Base-by-base conservation (phyloP, 1,284 basidiomycete genomes). In the Agroathelia rolfsii region DNA sequence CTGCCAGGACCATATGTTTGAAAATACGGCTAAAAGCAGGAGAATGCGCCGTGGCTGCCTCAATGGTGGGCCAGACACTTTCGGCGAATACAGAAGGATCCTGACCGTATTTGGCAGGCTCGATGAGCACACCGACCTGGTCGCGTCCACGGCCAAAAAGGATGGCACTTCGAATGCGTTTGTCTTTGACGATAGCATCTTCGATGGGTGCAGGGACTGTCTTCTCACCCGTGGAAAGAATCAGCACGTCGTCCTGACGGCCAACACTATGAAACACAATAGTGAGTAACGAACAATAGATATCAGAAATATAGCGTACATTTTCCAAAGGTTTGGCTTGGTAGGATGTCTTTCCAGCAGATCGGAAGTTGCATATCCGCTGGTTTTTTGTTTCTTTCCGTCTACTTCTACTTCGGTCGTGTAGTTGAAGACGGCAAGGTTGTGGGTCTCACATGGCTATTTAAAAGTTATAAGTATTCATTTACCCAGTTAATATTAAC, bases 361-460 rank as follows among this genome's bases (percentile, higher is more conserved):
- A 29, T 47, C 45, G 4, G 35, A 34, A 1, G 43, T 43, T 4
- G 43, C 43, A 23, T 47, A 45, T 5, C 58, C 57, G 53, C 25
- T 24, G 55, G 53, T 20, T 48, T 40, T 1, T 56, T 34, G 4
- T 20, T 38, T n/a, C 25, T 5, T 3, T 23, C 3, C 9, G 23
- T n/a, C n/a, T n/a, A n/a, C n/a, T n/a, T n/a, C n/a, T n/a, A n/a
- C n/a, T n/a, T n/a, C n/a, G n/a, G n/a, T n/a, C n/a, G n/a, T n/a
- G n/a, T n/a, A n/a, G n/a, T n/a, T n/a, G n/a, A n/a, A n/a, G n/a
- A 15, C 10, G 37, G 15, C 19, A 41, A 15, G 0, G 32, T 4
- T 15, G 25, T 31, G 8, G n/a, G 15, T n/a, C 10, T 13, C n/a
- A n/a, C n/a, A n/a, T n/a, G 16, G 3, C 15, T 16, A 15, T 17